Evolutionary conservation across 148 eudicot species (phyloP), one percentile per base, ranked within the genome.

Genomic region (Drosera capensis): DNA sequence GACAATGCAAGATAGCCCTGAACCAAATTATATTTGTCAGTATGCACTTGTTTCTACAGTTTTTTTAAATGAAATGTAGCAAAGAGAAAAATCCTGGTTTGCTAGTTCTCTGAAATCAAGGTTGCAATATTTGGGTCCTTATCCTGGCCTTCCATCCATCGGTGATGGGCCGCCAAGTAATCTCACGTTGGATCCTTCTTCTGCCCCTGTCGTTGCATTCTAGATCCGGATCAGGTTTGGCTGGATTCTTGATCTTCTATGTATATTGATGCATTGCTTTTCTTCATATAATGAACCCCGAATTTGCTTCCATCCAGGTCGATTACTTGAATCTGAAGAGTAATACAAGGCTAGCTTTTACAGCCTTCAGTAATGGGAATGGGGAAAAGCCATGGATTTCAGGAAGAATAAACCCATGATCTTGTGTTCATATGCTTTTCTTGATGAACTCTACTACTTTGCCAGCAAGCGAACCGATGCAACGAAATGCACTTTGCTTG

Each of bases 281-380:
- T 14, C 42, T 31, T 36, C 25, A 34, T 19, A 31, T 28, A 28
- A 28, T 5, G 11, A 28, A 28, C 31, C 7, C 5, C 12, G 8
- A 8, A 19, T 24, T 49, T 34, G 50, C 45, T 64, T 31, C 25
- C 56, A 48, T 43, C 23, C 72, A 80, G 87, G 95, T 90, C 30
- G 95, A 90, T 57, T 80, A 84, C 71, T 42, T 85, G 63, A 85
- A 90, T 59, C 48, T 84, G 59, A 90, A 84, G 78, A 73, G 61
- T 23, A 73, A 78, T 46, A 68, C 60, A 36, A 78, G 75, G 60
- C 53, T 65, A 39, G 28, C 44, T 42, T 80, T 67, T 49, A 58
- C 43, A 46, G 54, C 65, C 12, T 48, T 55, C 61, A 55, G 41
- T 46, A 57, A 26, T 40, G 36, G 9, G 46, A 56, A 34, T 25